phyloP scores from a whole-genome alignment of 1,139 yeast species.

The Trichomonascaceae sp. region DNA sequence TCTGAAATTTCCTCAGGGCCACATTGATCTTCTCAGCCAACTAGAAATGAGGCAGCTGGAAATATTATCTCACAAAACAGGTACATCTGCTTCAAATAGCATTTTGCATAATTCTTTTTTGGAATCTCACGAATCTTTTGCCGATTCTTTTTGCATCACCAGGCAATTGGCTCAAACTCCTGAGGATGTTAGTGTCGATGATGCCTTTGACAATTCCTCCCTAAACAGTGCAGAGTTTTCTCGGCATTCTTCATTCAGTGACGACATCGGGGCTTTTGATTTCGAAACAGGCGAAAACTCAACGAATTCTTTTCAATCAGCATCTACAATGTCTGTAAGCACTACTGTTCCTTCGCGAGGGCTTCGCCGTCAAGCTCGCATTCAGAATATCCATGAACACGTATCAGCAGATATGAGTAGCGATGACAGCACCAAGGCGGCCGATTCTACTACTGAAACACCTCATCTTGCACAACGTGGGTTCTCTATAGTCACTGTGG shows the following conservation, averaged over 20 bases:
- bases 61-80: neutral
- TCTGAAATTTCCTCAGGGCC: neutral
- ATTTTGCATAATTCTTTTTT: neutral
- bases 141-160: conserved; percentile 19
- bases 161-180: conserved; percentile 14
- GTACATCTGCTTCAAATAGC: neutral
- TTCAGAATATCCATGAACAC: conserved; percentile 8
- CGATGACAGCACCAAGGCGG: conserved; percentile 1
- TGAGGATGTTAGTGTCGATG: neutral
- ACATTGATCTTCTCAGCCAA: neutral
- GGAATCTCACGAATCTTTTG: conserved; percentile 12
- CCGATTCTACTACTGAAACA: neutral
- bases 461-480: conserved; percentile 3
- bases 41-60: neutral
- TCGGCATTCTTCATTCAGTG: neutral
- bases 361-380: conserved; percentile 8
- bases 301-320: neutral
- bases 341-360: conserved; percentile 5
- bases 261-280: neutral
- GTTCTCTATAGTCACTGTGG: conserved; percentile 10
- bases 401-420: neutral
- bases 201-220: neutral
- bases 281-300: neutral
- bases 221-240: neutral
- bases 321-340: neutral